Evolutionary conservation across 2,329 filamentous ascomycete genomes (phyloP), one percentile per base, ranked within the genome.

Genomic region (Claviceps paspali): DNA sequence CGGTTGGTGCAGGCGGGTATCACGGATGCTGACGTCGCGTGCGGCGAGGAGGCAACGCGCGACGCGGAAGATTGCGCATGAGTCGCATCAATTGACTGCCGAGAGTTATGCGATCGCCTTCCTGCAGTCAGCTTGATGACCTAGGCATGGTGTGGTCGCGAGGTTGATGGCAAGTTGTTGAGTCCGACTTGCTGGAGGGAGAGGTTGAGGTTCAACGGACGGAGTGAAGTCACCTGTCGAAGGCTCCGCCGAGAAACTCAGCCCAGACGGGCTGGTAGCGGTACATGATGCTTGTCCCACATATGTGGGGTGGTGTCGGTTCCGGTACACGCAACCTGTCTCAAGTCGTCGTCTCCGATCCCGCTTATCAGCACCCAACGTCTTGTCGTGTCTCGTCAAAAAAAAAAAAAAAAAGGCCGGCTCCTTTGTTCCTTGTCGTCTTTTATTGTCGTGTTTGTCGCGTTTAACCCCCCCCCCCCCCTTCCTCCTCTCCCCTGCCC

Each of bases 31-130:
- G 31, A 33, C 48, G 63, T 66, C 65, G 67, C 67, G 63, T 61
- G 60, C 62, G 55, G 55, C 56, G 51, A 49, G 53, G 44, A 45
- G 55, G 62, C 62, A 59, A 61, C 56, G 62, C 62, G 60, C 62
- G 54, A 54, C 54, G 60, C 54, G 54, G 50, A 53, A 54, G 50
- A 47, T 41, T 51, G 53, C 46, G 60, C 60, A 65, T 64, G 59
- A 55, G 60, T 54, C 52, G 55, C 60, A 63, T 61, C 46, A 53
- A 62, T 54, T 45, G 49, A 52, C 49, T 49, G 52, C 43, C 40
- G 36, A 40, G 41, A 39, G 41, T 43, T 45, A 61, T 55, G 65
- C 64, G 65, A 68, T 67, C 56, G 49, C 45, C 46, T 43, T 49
- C 50, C 41, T 44, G 46, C 44, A 46, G 43, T 63, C 52, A 63